Evolutionary conservation across 2,329 filamentous ascomycete genomes (phyloP).

Genomic region (Trichophyton schoenleinii): DNA sequence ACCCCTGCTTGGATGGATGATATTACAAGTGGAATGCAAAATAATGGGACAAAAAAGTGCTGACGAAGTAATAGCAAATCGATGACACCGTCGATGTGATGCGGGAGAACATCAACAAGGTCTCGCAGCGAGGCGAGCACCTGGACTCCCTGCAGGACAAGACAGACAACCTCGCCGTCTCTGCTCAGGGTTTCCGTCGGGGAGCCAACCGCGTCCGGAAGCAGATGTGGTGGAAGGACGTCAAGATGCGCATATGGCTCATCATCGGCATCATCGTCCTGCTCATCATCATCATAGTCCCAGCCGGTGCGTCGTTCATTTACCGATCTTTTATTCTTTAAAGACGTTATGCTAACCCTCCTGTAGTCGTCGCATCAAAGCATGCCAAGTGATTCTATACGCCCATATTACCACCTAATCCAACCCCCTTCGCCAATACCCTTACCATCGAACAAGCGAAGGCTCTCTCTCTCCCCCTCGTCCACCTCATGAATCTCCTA

Average conservation of each 20-base stretch:
- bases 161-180: constrained; percentile 81
- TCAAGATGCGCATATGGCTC: constrained; percentile 99
- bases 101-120: constrained; percentile 95
- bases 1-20: too few species aligned
- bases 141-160: constrained; percentile 85
- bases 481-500: background rate
- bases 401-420: background rate
- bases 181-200: constrained; percentile 87
- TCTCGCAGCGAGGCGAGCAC: constrained; percentile 80
- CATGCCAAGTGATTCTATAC: background rate
- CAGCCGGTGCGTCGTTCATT: constrained; percentile 52
- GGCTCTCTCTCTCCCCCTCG: background rate
- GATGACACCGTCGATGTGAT: constrained; percentile 90
- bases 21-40: too few species aligned
- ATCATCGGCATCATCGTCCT: constrained; percentile 83
- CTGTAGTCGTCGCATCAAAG: background rate
- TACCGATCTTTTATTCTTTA: background rate
- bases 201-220: constrained; percentile 93
- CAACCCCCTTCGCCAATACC: background rate
- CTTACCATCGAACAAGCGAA: background rate
- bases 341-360: background rate
- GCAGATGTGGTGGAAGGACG: constrained; percentile 99
- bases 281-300: constrained; percentile 87
- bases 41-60: too few species aligned
- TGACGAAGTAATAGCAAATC: constrained; percentile 60